Conservation (phyloP, 1,284 basidiomycete species). For the Austroboletus olivaceoglutinosus region DNA sequence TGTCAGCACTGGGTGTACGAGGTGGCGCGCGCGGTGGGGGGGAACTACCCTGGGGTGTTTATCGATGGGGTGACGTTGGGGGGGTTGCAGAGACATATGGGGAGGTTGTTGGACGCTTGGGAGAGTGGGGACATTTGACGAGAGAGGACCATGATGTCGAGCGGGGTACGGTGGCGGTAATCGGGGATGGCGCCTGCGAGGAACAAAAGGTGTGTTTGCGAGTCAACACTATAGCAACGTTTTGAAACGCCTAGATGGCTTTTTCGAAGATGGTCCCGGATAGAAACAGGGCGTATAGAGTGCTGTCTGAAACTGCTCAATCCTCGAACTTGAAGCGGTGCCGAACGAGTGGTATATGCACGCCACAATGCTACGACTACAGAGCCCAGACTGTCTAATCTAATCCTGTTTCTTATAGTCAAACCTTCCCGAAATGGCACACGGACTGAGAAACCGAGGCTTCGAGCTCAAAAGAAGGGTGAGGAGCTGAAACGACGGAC, state of each 20-base stretch:
- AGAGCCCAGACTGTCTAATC: not conserved
- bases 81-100: conserved; percentile 25
- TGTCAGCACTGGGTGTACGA: conserved; percentile 31
- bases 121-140: conserved; percentile 30
- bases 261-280: not conserved
- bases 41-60: conserved; percentile 5
- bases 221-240: conserved; percentile 18
- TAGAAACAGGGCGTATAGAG: not conserved
- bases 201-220: not conserved
- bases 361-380: not conserved
- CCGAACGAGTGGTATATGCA: not conserved
- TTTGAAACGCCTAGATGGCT: conserved; percentile 6
- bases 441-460: conserved; percentile 7
- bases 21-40: conserved; percentile 12
- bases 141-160: not conserved
- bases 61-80: conserved; percentile 11
- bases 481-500: conserved; percentile 7
- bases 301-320: not conserved
- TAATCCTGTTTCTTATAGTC: not conserved
- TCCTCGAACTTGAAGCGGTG: not conserved
- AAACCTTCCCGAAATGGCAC: conserved; percentile 4
- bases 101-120: conserved; percentile 28
- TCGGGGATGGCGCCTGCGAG: conserved; percentile 2
- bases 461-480: conserved; percentile 5
- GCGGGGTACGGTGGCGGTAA: not conserved